Base-by-base conservation (phyloP, 306 rosid species). In the Arachis stenosperma region DNA sequence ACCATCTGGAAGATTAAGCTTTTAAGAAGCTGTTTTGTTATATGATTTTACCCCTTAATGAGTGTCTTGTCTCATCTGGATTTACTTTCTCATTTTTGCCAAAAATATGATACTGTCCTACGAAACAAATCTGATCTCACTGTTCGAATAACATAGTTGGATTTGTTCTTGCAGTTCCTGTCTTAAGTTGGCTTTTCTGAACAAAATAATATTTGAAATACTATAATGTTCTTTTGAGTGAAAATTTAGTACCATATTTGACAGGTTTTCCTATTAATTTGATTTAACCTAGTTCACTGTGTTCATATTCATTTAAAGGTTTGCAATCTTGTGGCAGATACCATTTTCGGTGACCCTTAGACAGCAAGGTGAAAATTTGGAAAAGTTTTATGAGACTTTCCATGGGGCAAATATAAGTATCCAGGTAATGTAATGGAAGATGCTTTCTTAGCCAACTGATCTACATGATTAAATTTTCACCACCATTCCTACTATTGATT, bases 361-460 rank as follows among this genome's bases (percentile, higher is more conserved):
- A 74, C 82, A 88, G 81, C 79, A 42, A 36, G 91, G 81, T 53
- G 82, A 84, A 53, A 88, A 81, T 75, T 81, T 77, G 6, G 96
- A 86, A 81, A 89, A 50, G 69, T 82, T 88, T 75, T 88, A 89
- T 44, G 97, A 94, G 86, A 94, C 98, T 47, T 94, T 89, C 84
- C 98, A 94, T 83, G 97, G 98, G 43, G 77, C 89, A 70, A 81
- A 91, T 81, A 91, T 91, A 70, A 88, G 78, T 76, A 84, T 88
- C 81, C 98, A 94, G 98, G 98, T 94, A 79, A 76, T 80, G 57
- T 57, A 29, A 44, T 46, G 22, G 50, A 33, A 58, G 64, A 33
- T 75, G 36, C 47, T 77, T 50, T 69, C 51, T 71, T 75, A 62
- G 13, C 41, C 14, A 30, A 46, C 47, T 70, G 60, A 58, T 62